Percentiles rank a stretch among this genome's conserved stretches.
These are phyloP conservation scores for Lactarius tabidus DNA, from an alignment of 768 basidiomycete species.

Conservation along the genomic window DNA sequence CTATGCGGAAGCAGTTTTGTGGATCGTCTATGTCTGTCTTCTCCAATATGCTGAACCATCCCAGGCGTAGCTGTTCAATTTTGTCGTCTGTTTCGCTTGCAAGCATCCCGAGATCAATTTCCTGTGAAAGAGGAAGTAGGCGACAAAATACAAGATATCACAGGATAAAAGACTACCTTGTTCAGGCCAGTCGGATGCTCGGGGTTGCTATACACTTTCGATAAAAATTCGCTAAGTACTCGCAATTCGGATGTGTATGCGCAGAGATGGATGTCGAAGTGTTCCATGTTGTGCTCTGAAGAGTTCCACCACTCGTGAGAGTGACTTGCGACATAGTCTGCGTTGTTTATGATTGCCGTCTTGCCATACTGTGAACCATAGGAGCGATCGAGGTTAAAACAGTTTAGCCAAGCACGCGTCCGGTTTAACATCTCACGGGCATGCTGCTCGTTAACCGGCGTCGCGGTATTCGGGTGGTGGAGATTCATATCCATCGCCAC, in stretches of 20 bases:
- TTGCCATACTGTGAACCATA: constrained; percentile 91
- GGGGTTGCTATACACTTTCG: constrained; percentile 64
- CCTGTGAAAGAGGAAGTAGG: constrained; percentile 36
- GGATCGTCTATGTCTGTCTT: constrained; percentile 53
- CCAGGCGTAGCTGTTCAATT: constrained; percentile 49
- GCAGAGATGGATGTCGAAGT: constrained; percentile 79
- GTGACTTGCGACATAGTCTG: constrained; percentile 72
- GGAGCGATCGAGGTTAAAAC: constrained; percentile 88
- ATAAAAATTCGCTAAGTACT: constrained; percentile 55
- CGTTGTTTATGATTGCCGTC: constrained; percentile 69
- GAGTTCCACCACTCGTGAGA: constrained; percentile 33
- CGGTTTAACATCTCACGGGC: constrained; percentile 88
- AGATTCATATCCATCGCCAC: constrained; percentile 88
- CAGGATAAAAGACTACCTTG: constrained; percentile 43
- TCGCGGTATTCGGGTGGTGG: constrained; percentile 68
- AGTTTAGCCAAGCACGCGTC: constrained; percentile 86
- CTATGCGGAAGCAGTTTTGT: constrained; percentile 56
- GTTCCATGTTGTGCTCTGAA: constrained; percentile 45
- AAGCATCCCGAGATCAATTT: constrained; percentile 57
- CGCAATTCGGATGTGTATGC: constrained; percentile 74
- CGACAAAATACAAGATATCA: background rate
- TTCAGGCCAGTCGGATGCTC: constrained; percentile 71
- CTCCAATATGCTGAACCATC: constrained; percentile 52
- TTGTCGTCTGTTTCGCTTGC: constrained; percentile 68
- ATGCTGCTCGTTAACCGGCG: constrained; percentile 75